These are phyloP conservation scores for Ustilago sp. DNA, from an alignment of 1,284 basidiomycete species.

Conservation along the genomic window DNA sequence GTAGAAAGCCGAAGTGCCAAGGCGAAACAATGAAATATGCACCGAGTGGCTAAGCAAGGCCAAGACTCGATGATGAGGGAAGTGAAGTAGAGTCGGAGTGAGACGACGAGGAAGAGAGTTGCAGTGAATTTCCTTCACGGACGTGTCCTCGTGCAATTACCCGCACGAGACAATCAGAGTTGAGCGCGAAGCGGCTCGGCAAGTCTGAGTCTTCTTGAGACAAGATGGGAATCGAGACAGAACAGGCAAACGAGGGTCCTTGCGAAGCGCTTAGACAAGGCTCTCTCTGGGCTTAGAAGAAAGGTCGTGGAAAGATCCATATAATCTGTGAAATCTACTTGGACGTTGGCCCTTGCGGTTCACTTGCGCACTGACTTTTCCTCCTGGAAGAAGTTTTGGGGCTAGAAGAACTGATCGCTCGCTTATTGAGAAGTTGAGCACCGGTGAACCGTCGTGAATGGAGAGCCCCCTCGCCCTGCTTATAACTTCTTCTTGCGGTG, in stretches of 20 bases:
- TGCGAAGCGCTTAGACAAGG: slow-evolving; percentile 11
- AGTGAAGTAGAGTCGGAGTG: no score
- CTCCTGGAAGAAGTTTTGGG: background rate
- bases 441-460: background rate
- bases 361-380: background rate
- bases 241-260: slow-evolving; percentile 18
- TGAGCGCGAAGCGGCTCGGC: background rate
- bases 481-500: background rate
- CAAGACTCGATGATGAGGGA: no score
- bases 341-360: background rate
- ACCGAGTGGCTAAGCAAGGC: no score
- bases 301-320: background rate
- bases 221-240: slow-evolving; percentile 8
- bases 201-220: background rate
- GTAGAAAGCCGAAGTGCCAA: no score
- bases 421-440: background rate
- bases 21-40: no score
- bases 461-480: background rate
- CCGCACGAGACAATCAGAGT: no score
- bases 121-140: no score
- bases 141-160: no score
- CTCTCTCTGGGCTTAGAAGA: background rate
- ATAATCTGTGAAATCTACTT: background rate
- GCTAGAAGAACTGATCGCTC: background rate
- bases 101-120: no score